Evolutionary conservation across 306 rosid species (phyloP).

Genomic region (Herpetospermum pedunculosum): DNA sequence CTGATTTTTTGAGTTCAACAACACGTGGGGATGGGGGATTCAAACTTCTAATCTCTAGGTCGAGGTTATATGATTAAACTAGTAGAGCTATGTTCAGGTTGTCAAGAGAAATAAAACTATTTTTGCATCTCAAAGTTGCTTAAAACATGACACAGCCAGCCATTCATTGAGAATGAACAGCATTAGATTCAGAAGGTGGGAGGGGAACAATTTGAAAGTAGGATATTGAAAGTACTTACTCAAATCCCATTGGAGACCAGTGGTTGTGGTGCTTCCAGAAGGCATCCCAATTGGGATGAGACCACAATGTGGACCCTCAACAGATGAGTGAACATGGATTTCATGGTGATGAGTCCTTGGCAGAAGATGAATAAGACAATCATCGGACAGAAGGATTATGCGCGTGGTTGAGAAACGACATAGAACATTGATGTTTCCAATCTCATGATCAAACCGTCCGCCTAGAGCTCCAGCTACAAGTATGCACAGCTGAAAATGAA

Average conservation of each 20-base stretch:
- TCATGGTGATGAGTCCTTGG: conserved; percentile 55
- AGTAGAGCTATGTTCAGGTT: too few relatives aligned
- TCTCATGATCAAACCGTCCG: conserved; percentile 94
- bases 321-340: conserved; percentile 54
- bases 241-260: conserved; percentile 88
- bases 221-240: conserved; percentile 35
- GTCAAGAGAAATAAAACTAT: too few relatives aligned
- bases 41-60: too few relatives aligned
- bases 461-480: conserved; percentile 92
- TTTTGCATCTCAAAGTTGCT: not conserved
- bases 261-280: conserved; percentile 72
- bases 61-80: too few relatives aligned
- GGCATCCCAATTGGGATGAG: conserved; percentile 81
- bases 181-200: not conserved
- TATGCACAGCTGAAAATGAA: conserved; percentile 56
- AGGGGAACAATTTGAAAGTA: not conserved
- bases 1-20: too few relatives aligned
- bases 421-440: conserved; percentile 82
- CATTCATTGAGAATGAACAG: not conserved
- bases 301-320: conserved; percentile 95
- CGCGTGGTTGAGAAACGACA: conserved; percentile 53
- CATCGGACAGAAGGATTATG: conserved; percentile 70
- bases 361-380: conserved; percentile 78
- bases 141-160: not conserved
- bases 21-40: too few relatives aligned